A percentile compares a stretch with the other conserved stretches of the same genome.
These are phyloP conservation scores for Raddia guianensis DNA, from an alignment of 176 grass and related monocot species.

Conservation along the genomic window DNA sequence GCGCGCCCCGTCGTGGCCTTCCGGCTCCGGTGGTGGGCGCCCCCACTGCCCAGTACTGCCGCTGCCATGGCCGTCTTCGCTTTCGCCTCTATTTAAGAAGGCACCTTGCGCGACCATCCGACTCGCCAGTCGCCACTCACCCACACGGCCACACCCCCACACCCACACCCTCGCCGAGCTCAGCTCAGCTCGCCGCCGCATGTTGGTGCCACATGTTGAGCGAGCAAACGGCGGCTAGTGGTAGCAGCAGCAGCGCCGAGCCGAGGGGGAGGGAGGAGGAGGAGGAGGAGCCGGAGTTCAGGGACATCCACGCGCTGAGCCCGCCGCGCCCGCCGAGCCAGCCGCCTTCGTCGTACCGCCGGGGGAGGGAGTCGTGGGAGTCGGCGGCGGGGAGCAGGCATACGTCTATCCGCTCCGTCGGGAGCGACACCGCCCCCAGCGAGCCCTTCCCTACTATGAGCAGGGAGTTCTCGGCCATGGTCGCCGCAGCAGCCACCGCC, in stretches of 20 bases:
- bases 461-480: constrained; percentile 78
- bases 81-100: constrained; percentile 49
- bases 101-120: constrained; percentile 35
- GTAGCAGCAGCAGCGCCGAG: constrained; percentile 22
- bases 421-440: constrained; percentile 65
- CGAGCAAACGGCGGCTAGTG: constrained; percentile 42
- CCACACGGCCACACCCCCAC: background rate
- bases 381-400: constrained; percentile 61
- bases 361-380: constrained; percentile 53
- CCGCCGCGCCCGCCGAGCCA: constrained; percentile 47
- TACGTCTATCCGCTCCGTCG: constrained; percentile 63
- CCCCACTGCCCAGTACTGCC: background rate
- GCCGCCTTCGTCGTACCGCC: constrained; percentile 42
- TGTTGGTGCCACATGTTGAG: constrained; percentile 53
- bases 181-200: background rate
- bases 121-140: constrained; percentile 41
- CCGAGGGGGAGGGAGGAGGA: background rate
- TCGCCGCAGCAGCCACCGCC: constrained; percentile 66
- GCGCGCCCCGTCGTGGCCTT: background rate
- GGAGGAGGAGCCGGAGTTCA: constrained; percentile 68
- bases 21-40: constrained; percentile 32
- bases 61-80: background rate
- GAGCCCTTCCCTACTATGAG: constrained; percentile 64
- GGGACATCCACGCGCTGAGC: constrained; percentile 82
- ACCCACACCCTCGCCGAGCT: background rate